Percentiles rank a stretch among this genome's conserved stretches.
Evolutionary conservation across 495 filamentous ascomycete species (phyloP).

Genomic region (Bathelium albidoporum): DNA sequence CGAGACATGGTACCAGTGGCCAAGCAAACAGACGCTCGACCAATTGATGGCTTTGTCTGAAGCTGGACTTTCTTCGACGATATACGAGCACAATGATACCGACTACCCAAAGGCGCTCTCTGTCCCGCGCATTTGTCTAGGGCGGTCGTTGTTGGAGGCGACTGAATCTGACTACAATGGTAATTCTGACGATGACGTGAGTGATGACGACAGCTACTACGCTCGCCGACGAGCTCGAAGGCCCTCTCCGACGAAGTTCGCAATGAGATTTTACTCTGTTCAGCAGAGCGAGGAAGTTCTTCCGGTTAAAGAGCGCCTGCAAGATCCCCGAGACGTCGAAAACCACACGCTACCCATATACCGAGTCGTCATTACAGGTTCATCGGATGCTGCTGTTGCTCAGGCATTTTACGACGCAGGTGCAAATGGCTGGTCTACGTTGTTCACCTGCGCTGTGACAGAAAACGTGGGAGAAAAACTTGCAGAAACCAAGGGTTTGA

Average conservation of each 20-base stretch:
- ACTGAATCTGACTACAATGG: background rate
- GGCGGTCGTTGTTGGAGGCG: background rate
- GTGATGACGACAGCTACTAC: background rate
- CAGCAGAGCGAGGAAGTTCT: background rate
- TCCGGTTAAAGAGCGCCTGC: background rate
- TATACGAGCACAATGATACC: background rate
- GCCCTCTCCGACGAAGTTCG: background rate
- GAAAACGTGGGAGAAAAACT: background rate
- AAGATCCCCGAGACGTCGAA: background rate
- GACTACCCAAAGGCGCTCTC: background rate
- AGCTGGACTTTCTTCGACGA: background rate
- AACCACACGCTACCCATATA: background rate
- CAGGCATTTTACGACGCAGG: constrained; percentile 11
- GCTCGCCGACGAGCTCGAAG: background rate
- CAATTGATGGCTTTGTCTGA: background rate
- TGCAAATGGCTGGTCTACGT: constrained; percentile 5
- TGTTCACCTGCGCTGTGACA: constrained; percentile 6
- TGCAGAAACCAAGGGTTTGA: background rate
- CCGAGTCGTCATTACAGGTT: background rate
- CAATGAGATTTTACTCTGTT: background rate
- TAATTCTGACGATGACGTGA: background rate
- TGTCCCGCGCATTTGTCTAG: background rate
- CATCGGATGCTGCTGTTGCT: constrained; percentile 7
- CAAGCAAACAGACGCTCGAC: background rate
- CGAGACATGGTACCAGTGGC: background rate